A percentile compares a stretch with the other conserved stretches of the same genome.
Conservation (phyloP, 1,284 basidiomycete genomes). For the Papiliotrema nemorosa region DNA sequence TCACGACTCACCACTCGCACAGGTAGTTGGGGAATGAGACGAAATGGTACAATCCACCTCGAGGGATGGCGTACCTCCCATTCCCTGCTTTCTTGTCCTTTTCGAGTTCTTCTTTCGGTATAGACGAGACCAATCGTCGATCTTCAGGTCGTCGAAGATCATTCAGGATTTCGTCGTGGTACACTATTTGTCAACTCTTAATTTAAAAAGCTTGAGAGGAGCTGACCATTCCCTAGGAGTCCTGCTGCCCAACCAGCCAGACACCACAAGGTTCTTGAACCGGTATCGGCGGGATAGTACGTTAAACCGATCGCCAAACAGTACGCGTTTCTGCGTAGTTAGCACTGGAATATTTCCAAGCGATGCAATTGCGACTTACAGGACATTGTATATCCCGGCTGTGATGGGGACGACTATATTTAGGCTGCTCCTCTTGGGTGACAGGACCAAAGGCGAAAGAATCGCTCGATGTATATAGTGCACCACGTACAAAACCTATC, state of each 20-base stretch:
- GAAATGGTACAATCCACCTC: slow-evolving; percentile 70
- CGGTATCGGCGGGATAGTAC: slow-evolving; percentile 31
- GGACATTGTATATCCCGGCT: slow-evolving; percentile 64
- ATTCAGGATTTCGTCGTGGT: slow-evolving; percentile 83
- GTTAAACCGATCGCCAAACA: slow-evolving; percentile 22
- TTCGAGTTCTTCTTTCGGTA: slow-evolving; percentile 23
- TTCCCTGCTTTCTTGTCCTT: slow-evolving; percentile 35
- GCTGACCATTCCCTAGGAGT: slow-evolving; percentile 63
- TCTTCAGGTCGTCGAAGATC: slow-evolving; percentile 57
- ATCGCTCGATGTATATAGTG: slow-evolving; percentile 85
- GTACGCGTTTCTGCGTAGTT: slow-evolving; percentile 2
- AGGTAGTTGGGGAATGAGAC: slow-evolving; percentile 92
- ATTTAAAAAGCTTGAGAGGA: background rate
- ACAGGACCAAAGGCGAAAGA: slow-evolving; percentile 69
- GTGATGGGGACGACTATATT: slow-evolving; percentile 64
- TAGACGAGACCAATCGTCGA: slow-evolving; percentile 20
- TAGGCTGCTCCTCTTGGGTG: slow-evolving; percentile 72
- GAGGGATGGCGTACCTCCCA: slow-evolving; percentile 69
- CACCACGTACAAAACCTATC: slow-evolving; percentile 57
- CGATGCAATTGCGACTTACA: slow-evolving; percentile 73
- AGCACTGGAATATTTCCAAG: slow-evolving; percentile 36
- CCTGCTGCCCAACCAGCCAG: slow-evolving; percentile 65
- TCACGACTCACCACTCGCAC: slow-evolving; percentile 62
- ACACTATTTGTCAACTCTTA: slow-evolving; percentile 51
- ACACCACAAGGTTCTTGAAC: slow-evolving; percentile 51